Evolutionary conservation across 306 rosid genomes (phyloP).

Genomic region (Benincasa hispida): DNA sequence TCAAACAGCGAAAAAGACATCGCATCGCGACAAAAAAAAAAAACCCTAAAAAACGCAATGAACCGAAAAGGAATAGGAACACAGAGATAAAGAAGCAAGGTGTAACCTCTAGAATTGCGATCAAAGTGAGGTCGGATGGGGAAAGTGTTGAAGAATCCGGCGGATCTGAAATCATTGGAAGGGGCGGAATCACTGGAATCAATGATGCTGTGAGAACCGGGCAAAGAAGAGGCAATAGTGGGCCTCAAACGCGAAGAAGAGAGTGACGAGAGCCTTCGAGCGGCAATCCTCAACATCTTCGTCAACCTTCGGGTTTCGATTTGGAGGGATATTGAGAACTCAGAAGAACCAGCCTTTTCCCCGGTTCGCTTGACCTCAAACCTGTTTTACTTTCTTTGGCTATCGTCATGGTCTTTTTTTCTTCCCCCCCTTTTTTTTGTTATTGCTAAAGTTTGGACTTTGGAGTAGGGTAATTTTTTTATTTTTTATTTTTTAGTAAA

Average conservation of each 20-base stretch:
- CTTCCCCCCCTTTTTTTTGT: too few relatives aligned
- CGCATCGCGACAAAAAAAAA: background rate
- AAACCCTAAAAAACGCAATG: background rate
- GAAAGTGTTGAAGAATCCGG: background rate
- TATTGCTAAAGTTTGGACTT: too few relatives aligned
- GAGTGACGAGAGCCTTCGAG: conserved; percentile 31
- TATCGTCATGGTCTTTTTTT: background rate
- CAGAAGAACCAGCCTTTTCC: background rate
- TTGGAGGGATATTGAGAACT: background rate
- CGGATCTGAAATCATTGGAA: conserved; percentile 20
- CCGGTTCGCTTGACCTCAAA: background rate
- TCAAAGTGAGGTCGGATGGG: background rate
- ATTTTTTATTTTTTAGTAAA: too few relatives aligned
- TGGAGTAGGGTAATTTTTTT: too few relatives aligned
- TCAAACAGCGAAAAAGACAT: background rate
- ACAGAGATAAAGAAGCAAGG: background rate
- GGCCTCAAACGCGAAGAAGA: conserved; percentile 20
- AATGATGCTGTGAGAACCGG: conserved; percentile 13
- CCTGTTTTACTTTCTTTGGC: background rate
- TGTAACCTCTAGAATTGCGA: conserved; percentile 24
- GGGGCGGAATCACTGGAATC: conserved; percentile 12
- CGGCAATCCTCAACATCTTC: conserved; percentile 36
- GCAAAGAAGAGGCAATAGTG: conserved; percentile 13
- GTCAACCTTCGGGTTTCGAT: background rate
- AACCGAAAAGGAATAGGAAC: background rate